Percentiles rank a stretch among this genome's conserved stretches.
Conservation (phyloP, 768 basidiomycete species). For the Tylopilus balloui region DNA sequence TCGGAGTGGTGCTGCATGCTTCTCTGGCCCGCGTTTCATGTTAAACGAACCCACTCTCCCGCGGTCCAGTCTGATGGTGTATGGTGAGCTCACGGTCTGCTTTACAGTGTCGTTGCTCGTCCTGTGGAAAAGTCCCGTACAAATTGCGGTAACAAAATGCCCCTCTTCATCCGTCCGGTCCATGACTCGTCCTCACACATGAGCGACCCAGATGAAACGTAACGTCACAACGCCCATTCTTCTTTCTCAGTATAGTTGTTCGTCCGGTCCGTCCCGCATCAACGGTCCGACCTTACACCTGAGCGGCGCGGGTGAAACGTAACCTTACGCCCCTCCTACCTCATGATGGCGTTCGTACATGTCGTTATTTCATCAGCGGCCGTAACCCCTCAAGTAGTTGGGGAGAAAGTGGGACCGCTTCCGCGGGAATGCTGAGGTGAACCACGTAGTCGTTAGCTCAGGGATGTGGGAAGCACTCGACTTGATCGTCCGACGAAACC, state of each 20-base stretch:
- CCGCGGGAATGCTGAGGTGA: constrained; percentile 19
- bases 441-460: constrained; percentile 21
- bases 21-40: constrained; percentile 19
- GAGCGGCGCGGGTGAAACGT: constrained; percentile 10
- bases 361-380: constrained; percentile 18
- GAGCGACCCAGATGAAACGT: constrained; percentile 4
- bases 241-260: constrained; percentile 17
- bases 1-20: constrained; percentile 12
- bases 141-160: constrained; percentile 57
- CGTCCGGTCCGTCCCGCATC: constrained; percentile 26
- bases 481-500: not conserved
- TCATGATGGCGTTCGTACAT: constrained; percentile 9
- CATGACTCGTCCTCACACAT: constrained; percentile 6
- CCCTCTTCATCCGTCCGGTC: constrained; percentile 43
- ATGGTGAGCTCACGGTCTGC: constrained; percentile 10
- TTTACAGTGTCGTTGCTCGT: constrained; percentile 47
- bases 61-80: constrained; percentile 5
- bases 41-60: constrained; percentile 9
- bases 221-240: not conserved
- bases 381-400: constrained; percentile 10
- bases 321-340: constrained; percentile 15
- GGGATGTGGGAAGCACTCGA: constrained; percentile 19
- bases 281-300: constrained; percentile 4
- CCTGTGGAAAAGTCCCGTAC: constrained; percentile 54
- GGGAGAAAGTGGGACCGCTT: constrained; percentile 6